These are phyloP conservation scores for Boletus huronensis DNA, from an alignment of 768 basidiomycete genomes.

Conservation along the genomic window DNA sequence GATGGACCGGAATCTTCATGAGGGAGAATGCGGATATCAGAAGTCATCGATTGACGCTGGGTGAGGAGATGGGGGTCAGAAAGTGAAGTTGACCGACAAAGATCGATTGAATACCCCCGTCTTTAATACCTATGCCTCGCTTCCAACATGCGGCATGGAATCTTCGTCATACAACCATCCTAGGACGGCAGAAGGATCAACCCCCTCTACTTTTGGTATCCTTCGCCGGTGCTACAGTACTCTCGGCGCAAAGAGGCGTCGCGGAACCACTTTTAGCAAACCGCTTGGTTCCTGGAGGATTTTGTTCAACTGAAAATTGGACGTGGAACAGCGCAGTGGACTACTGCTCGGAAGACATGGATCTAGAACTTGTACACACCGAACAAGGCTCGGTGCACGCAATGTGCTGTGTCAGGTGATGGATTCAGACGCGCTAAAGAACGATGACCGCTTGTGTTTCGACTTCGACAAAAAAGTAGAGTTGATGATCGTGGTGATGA, in stretches of 20 bases:
- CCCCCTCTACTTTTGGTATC: slow-evolving; percentile 7
- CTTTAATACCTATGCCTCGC: slow-evolving; percentile 13
- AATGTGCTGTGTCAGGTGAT: not conserved
- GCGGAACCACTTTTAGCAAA: not conserved
- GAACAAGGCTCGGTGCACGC: not conserved
- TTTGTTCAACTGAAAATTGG: not conserved
- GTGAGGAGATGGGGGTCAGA: not conserved
- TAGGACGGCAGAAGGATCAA: slow-evolving; percentile 13
- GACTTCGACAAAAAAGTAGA: not conserved
- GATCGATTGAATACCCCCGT: not conserved
- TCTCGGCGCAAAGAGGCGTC: not conserved
- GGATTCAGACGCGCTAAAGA: not conserved
- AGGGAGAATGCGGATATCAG: slow-evolving; percentile 19
- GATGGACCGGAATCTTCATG: slow-evolving; percentile 12
- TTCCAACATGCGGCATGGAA: slow-evolving; percentile 13
- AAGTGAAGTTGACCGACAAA: not conserved
- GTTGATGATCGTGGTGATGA: not conserved
- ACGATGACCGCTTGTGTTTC: not conserved
- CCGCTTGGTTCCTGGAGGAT: not conserved
- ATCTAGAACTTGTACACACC: not conserved
- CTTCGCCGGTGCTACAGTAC: not conserved
- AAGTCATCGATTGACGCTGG: slow-evolving; percentile 8
- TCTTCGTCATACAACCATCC: not conserved
- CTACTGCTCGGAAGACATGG: not conserved
- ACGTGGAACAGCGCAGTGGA: not conserved